Evolutionary conservation across 495 filamentous ascomycete genomes (phyloP).

Genomic region (Penicillium macrosclerotiorum): DNA sequence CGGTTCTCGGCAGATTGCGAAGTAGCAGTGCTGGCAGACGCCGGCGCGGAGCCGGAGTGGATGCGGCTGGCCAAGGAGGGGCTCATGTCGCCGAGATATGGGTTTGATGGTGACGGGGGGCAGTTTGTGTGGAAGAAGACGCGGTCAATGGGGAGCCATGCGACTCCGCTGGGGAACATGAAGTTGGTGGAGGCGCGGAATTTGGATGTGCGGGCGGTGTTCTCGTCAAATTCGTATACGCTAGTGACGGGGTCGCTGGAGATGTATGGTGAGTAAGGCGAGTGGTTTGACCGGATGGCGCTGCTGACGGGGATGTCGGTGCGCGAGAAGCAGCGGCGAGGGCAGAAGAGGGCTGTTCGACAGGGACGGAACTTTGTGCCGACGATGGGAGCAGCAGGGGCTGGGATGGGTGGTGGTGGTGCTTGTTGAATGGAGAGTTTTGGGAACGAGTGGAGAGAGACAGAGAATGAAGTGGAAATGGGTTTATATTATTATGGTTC

Average conservation of each 20-base stretch:
- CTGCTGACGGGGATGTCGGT: conserved; percentile 13
- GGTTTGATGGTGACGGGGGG: conserved; percentile 1
- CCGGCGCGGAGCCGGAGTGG: neutral
- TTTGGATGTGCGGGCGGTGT: conserved; percentile 10
- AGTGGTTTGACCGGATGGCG: conserved; percentile 7
- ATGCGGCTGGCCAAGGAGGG: conserved; percentile 9
- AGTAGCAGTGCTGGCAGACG: neutral
- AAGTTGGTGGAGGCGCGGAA: conserved; percentile 12
- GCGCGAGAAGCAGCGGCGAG: conserved; percentile 11
- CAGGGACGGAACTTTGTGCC: conserved; percentile 7
- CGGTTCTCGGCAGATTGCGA: conserved; percentile 11
- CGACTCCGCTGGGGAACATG: conserved; percentile 6
- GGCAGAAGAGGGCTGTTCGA: conserved; percentile 1
- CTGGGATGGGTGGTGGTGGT: neutral
- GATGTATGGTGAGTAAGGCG: conserved; percentile 9
- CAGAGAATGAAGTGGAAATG: no score
- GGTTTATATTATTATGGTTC: neutral
- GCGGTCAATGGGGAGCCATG: conserved; percentile 9
- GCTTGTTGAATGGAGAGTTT: neutral
- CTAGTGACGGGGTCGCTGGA: conserved; percentile 11
- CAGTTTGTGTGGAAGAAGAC: conserved; percentile 13
- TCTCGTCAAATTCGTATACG: conserved; percentile 8
- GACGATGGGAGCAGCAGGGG: neutral
- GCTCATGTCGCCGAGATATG: conserved; percentile 1
- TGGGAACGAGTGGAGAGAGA: no score